These are phyloP conservation scores for Penicillium malachiteum DNA, from an alignment of 495 filamentous ascomycete genomes.

Conservation along the genomic window DNA sequence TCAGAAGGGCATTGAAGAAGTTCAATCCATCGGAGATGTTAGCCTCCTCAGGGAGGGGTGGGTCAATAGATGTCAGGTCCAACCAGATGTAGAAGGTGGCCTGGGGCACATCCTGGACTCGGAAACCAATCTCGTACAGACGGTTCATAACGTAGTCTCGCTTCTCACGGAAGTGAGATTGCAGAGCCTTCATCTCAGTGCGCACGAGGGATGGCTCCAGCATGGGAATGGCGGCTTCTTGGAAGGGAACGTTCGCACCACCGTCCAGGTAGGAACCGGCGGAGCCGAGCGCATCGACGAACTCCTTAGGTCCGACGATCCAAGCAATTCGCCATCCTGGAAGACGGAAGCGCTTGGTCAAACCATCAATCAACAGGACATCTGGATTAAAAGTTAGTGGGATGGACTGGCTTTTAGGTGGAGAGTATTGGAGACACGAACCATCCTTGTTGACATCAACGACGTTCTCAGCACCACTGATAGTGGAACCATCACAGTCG, in stretches of 20 bases:
- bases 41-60: slow-evolving; percentile 41
- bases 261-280: slow-evolving; percentile 96
- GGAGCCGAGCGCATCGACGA: slow-evolving; percentile 89
- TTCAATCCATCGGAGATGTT: slow-evolving; percentile 88
- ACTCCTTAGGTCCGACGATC: slow-evolving; percentile 94
- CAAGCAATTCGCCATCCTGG: slow-evolving; percentile 97
- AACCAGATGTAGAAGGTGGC: slow-evolving; percentile 94
- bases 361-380: slow-evolving; percentile 90
- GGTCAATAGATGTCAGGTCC: slow-evolving; percentile 54
- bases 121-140: slow-evolving; percentile 81
- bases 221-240: slow-evolving; percentile 90
- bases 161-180: slow-evolving; percentile 84
- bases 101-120: slow-evolving; percentile 72
- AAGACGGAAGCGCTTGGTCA: slow-evolving; percentile 95
- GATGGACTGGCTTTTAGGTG: background rate
- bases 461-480: slow-evolving; percentile 84
- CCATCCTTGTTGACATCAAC: slow-evolving; percentile 65
- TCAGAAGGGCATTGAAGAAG: slow-evolving; percentile 91
- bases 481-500: slow-evolving; percentile 82
- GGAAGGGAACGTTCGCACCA: slow-evolving; percentile 92
- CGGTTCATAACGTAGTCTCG: slow-evolving; percentile 82
- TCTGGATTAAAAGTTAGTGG: slow-evolving; percentile 35
- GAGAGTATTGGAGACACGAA: slow-evolving; percentile 28
- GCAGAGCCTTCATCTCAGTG: slow-evolving; percentile 86
- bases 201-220: slow-evolving; percentile 77